Evolutionary conservation across 805 yeast genomes (phyloP), one percentile per base, ranked within the genome.

Genomic region (Grigorovia yakushimaensis): DNA sequence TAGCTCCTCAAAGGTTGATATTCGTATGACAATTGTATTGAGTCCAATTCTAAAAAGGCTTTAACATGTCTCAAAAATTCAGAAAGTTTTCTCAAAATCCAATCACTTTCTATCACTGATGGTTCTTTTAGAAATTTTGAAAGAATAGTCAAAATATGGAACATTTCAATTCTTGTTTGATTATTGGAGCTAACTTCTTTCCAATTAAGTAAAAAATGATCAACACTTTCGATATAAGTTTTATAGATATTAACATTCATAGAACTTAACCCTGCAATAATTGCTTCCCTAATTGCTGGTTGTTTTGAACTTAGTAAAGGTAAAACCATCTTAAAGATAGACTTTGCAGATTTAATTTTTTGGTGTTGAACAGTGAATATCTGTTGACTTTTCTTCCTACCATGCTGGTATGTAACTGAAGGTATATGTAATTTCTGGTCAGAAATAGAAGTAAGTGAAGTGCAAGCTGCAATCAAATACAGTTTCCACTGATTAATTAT

Each of bases 261-360:
- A 51, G 94, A 87, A 52, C 95, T 83, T 46, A 94, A 65, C 0
- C 98, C 98, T 2, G 83, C 70, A n/a, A 88, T 88, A 15, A 89
- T 80, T 0, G 97, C 93, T 52, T 89, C 96, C 51, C 86, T 73
- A 8, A 93, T 77, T 53, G 79, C 71, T 2, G 75, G 72, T 50
- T 85, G 87, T 1, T 80, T 78, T 0, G 88, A 79, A 24, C 77
- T 81, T 43, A 93, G 65, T 24, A 93, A 69, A 0, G 97, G 97
- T 37, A 88, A 70, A 0, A 88, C 89, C 82, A 93, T 81, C 48
- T 82, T 76, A 68, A 93, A 93, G 2, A 93, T 81, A 0, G 95
- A 82, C 49, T 83, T 82, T 0, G 96, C 97, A 50, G 96, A 87
- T 1, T 95, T 89, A 47, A 93, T 89, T 44, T 87, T 84, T 60